Evolutionary conservation across 495 filamentous ascomycete genomes (phyloP).

Genomic region (Podospora anserina): DNA sequence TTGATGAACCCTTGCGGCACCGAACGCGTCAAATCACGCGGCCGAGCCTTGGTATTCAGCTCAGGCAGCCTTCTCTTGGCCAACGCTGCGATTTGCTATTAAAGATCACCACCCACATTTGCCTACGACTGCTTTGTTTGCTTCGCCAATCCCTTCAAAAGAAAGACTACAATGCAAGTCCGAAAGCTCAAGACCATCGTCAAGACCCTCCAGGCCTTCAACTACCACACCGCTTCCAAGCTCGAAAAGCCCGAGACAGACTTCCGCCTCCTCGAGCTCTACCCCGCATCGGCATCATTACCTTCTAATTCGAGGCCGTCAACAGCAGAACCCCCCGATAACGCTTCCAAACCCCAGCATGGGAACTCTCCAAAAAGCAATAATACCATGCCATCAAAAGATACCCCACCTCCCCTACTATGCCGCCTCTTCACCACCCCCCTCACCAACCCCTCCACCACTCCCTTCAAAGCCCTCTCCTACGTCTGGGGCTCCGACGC

Average conservation of each 20-base stretch:
- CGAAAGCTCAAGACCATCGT: neutral
- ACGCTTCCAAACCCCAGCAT: too few species aligned
- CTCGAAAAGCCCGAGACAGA: neutral
- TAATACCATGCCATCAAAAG: too few species aligned
- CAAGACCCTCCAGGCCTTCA: neutral
- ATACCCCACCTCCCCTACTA: neutral
- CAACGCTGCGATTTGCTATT: neutral
- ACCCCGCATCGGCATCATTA: neutral
- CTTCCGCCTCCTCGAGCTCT: conserved; percentile 4
- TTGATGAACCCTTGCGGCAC: neutral
- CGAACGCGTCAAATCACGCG: neutral
- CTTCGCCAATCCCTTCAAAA: too few species aligned
- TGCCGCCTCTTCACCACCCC: conserved; percentile 17
- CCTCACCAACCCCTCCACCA: neutral
- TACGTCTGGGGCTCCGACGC: conserved; percentile 14
- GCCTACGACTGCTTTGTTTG: too few species aligned
- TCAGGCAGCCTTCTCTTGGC: neutral
- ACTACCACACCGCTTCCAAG: neutral
- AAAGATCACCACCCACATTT: too few species aligned
- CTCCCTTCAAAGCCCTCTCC: conserved; percentile 16
- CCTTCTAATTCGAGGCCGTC: neutral
- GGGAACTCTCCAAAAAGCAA: too few species aligned
- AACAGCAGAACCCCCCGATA: neutral
- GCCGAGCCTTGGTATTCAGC: neutral
- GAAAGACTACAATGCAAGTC: neutral